Percentiles rank a stretch among this genome's conserved stretches.
Evolutionary conservation across 768 basidiomycete species (phyloP).

Genomic region (Leccinum subgranulosum): DNA sequence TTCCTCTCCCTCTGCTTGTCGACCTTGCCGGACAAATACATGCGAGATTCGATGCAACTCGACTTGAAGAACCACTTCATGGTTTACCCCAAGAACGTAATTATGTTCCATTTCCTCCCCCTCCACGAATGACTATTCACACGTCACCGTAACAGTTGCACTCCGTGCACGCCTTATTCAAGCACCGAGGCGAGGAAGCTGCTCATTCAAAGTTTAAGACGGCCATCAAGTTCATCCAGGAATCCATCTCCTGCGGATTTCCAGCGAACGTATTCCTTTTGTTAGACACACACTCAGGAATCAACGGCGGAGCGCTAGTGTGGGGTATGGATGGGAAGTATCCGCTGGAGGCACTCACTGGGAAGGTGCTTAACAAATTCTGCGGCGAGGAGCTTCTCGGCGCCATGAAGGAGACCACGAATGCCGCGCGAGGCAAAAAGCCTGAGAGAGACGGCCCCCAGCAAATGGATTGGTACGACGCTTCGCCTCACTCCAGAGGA

Average conservation of each 20-base stretch:
- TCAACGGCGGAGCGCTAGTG: neutral
- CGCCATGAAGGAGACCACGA: neutral
- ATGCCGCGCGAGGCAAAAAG: neutral
- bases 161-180: neutral
- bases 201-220: neutral
- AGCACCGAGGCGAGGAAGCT: neutral
- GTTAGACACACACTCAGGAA: neutral
- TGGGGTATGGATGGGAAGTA: neutral
- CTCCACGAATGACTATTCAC: neutral
- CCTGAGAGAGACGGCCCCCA: neutral
- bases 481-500: neutral
- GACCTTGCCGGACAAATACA: neutral
- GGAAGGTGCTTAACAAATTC: neutral
- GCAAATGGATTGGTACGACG: neutral
- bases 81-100: neutral
- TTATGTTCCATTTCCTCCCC: neutral
- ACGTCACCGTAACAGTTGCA: neutral
- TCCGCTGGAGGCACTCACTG: neutral
- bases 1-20: neutral
- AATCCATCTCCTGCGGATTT: neutral
- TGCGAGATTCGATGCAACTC: neutral
- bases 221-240: neutral
- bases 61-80: neutral
- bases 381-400: neutral
- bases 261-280: neutral